phyloP scores from a whole-genome alignment of 176 grass and related monocot genomes.

The Avena insularis region DNA sequence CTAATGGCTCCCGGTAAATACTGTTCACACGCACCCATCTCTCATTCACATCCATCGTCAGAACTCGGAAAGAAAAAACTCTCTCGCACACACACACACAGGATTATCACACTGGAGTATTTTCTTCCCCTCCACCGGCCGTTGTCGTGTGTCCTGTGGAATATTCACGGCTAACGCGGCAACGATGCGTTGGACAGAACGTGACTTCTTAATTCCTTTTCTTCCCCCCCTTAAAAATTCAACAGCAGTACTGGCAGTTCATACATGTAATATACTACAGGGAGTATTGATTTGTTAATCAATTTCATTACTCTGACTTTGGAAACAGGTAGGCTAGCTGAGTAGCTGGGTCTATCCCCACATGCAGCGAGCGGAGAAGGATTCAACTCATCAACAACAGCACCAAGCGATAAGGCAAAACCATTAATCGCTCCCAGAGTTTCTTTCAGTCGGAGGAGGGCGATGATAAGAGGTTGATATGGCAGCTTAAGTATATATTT shows the following conservation, averaged over 20 bases:
- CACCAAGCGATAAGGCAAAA: background rate
- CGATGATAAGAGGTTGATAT: background rate
- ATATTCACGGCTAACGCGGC: slow-evolving; percentile 39
- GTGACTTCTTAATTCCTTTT: background rate
- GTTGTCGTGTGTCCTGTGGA: slow-evolving; percentile 12
- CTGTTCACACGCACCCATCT: background rate
- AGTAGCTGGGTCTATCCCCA: background rate
- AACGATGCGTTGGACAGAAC: background rate
- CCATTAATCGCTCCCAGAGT: background rate
- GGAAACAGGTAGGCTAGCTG: background rate
- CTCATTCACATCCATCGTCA: background rate
- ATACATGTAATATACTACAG: background rate
- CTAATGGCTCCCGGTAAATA: background rate
- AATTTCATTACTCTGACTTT: slow-evolving; percentile 38
- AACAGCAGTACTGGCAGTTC: background rate
- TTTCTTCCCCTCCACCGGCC: slow-evolving; percentile 12
- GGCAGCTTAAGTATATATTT: background rate
- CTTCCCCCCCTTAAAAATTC: no score
- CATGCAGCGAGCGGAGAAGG: background rate
- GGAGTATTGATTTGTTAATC: background rate
- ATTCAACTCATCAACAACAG: slow-evolving; percentile 21
- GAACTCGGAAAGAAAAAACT: background rate
- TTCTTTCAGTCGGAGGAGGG: slow-evolving; percentile 8
- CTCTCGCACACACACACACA: background rate
- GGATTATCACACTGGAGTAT: background rate